A percentile compares a stretch with the other conserved stretches of the same genome.
Conservation (phyloP, 768 basidiomycete genomes). For the Mycena latifolia region DNA sequence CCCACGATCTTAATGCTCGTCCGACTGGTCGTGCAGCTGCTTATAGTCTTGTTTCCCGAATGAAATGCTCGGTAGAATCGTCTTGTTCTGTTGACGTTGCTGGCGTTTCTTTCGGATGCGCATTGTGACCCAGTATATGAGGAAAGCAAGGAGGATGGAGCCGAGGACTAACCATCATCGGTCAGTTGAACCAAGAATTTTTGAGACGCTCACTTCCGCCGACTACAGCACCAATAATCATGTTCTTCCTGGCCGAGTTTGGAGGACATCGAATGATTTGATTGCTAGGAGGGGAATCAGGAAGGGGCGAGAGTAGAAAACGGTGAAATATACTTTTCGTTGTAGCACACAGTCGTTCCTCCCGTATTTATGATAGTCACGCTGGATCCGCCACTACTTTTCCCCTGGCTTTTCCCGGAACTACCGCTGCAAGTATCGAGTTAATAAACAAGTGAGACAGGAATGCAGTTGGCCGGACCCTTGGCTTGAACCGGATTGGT, state of each 20-base stretch:
- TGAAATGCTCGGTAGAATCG: constrained; percentile 12
- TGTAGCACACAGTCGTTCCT: constrained; percentile 15
- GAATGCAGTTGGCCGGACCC: neutral
- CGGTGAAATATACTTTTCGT: constrained; percentile 10
- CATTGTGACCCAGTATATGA: constrained; percentile 11
- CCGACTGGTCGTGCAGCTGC: constrained; percentile 11
- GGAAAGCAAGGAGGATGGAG: constrained; percentile 10
- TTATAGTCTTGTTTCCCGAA: constrained; percentile 25
- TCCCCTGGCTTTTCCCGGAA: no score
- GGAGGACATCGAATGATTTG: constrained; percentile 19
- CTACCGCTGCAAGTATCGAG: no score
- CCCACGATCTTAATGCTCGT: neutral
- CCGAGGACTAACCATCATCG: constrained; percentile 13
- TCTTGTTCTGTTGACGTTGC: constrained; percentile 6
- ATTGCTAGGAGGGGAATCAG: constrained; percentile 1
- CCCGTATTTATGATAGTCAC: constrained; percentile 4
- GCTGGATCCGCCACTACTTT: constrained; percentile 3
- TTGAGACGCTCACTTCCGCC: constrained; percentile 18
- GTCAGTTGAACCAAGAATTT: neutral
- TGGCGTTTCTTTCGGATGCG: constrained; percentile 7
- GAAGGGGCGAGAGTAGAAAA: neutral
- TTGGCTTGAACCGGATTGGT: constrained; percentile 5
- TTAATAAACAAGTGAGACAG: no score
- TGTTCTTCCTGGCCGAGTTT: constrained; percentile 9
- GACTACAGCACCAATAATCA: constrained; percentile 24